Base-by-base conservation (phyloP, 768 basidiomycete species). In the Agrocybe pediades region DNA sequence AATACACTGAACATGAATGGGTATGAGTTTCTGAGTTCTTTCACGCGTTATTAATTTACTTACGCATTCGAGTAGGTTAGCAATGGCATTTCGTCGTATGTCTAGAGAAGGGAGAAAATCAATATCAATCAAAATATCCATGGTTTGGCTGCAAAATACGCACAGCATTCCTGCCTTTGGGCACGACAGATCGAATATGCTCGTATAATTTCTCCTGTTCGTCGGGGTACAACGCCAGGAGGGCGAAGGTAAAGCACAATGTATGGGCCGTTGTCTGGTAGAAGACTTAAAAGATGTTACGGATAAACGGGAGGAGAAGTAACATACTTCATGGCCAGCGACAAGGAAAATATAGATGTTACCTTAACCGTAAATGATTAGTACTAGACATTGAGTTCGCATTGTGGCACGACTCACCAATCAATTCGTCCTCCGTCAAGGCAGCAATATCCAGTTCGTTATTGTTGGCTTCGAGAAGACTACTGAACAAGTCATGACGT, bases 291-390 rank as follows among this genome's bases (percentile, higher is more conserved):
- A 58, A 77, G 73, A 45, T 71, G 2, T 73, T 71, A 7, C 63
- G n/a, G 69, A 51, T 75, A 62, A 68, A 51, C 72, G 65, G 6
- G 68, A 68, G 21, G 70, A 68, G 7, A 71, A 53, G 26, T 36
- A 20, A 54, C 61, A 15, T 52, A 81, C 81, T 70, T 84, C 84
- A 53, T 85, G 82, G 8, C 85, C 84, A 20, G 85, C 86, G 19
- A 87, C 63, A n/a, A 86, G 60, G 54, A 78, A 80, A 17, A 78
- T 74, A 49, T 74, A 80, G n/a, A 78, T 71, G 60, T 80, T 80
- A 19, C 74, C 77, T 73, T 42, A 43, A 13, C 41, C 26, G 9
- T 23, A 30, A 36, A 25, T 24, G 51, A 11, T 27, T 21, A 54
- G 17, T 40, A 11, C 16, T 9, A 33, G 27, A 9, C 27, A n/a